Base-by-base conservation (phyloP, 352 stramenopile genomes). In the Plasmopara halstedii region DNA sequence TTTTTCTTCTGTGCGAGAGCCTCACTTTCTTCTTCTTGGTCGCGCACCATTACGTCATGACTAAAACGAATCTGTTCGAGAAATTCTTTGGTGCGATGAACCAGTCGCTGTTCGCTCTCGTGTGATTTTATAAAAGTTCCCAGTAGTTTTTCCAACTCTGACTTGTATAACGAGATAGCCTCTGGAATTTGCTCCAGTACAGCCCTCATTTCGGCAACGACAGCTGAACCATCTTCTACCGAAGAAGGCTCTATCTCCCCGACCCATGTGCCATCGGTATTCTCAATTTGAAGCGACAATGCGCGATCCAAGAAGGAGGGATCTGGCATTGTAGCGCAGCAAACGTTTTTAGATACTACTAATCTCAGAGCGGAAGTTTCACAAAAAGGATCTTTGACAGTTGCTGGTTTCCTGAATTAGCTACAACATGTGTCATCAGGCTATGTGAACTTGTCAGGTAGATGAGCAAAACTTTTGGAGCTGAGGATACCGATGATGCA, bases 1-100 rank as follows among this genome's bases (percentile, higher is more conserved):
- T 78, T 86, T 51, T 87, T 85, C 52, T 85, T 86, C 45, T 86
- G 70, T 13, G 62, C 47, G 13, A 77, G 53, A 20, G 67, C 72
- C 50, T 88, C 80, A 25, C 72, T 81, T 57, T 91, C 80, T 39
- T 88, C 77, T 37, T 88, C 76, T 36, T 88, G 70, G 50, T 91
- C 80, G 13, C 74, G 76, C 50, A 82, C 48, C 66, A 85, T 79
- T 32, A 70, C 73, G 35, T 86, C 74, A 42, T 87, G 76, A 42
- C 70, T 88, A 14, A 63, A 77, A 29, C 82, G 73, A 46, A 88
- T 88, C 61, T 91, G 74, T 10, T 52, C 60, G 31, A 86, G 40
- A 29, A 91, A 85, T 46, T 91, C 74, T 20, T 84, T 81, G 4
- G 73, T 83, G 29, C 74, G 76, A 20, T 76, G 57, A 8, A 86